phyloP scores from a whole-genome alignment of 164 flowering plant genomes.

The Vitis cinerea region DNA sequence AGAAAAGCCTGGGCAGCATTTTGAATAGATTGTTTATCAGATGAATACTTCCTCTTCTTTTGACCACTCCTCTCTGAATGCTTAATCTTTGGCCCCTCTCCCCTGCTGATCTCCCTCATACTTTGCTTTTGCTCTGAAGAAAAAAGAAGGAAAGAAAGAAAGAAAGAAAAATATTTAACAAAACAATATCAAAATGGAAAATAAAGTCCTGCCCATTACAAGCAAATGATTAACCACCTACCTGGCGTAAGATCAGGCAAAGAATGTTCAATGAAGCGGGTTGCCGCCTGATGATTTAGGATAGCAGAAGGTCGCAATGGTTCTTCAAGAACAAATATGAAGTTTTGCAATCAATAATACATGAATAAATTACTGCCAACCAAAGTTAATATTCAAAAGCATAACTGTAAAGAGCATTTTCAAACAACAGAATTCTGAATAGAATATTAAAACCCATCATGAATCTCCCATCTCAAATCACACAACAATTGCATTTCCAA shows the following conservation, averaged over 20 bases:
- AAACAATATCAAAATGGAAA: constrained; percentile 6
- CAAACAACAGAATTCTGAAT: background rate
- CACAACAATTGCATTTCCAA: no score
- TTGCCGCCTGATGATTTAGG: constrained; percentile 77
- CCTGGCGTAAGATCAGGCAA: constrained; percentile 90
- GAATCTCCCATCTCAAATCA: no score
- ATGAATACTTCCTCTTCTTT: constrained; percentile 74
- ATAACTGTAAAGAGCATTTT: background rate
- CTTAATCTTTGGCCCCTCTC: constrained; percentile 40
- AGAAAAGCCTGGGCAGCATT: constrained; percentile 87
- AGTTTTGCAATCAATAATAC: constrained; percentile 3
- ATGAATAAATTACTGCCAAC: background rate
- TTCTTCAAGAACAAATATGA: constrained; percentile 44
- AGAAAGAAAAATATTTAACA: background rate
- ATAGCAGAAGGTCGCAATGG: constrained; percentile 79
- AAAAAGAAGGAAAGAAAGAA: background rate
- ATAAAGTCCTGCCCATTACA: background rate
- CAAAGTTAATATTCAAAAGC: background rate
- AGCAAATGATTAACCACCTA: constrained; percentile 18
- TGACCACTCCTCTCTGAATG: constrained; percentile 35
- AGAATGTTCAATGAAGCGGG: constrained; percentile 92
- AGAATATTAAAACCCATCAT: no score
- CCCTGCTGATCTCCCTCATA: constrained; percentile 67
- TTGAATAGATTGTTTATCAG: constrained; percentile 61
- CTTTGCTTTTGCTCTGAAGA: constrained; percentile 71